Percentiles rank a stretch among this genome's conserved stretches.
These are phyloP conservation scores for Tolypocladium tundrense DNA, from an alignment of 2,329 filamentous ascomycete genomes.

Conservation along the genomic window DNA sequence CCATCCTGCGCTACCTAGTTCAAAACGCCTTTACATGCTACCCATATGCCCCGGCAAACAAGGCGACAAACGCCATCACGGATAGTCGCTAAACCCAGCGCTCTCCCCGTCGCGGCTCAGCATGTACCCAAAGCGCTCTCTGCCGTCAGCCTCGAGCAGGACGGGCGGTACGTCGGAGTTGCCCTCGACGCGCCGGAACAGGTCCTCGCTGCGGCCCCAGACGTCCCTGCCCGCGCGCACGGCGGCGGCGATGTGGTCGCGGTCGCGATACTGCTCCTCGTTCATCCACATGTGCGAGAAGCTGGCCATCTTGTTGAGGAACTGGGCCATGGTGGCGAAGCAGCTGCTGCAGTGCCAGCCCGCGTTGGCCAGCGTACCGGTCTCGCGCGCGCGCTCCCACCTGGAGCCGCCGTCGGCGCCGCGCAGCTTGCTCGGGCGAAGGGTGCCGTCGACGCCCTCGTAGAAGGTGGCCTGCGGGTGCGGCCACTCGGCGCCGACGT, in stretches of 20 bases:
- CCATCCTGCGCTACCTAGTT: background rate
- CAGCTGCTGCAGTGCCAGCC: slow-evolving; percentile 55
- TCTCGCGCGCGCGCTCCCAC: slow-evolving; percentile 28
- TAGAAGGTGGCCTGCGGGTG: slow-evolving; percentile 53
- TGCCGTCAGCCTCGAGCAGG: slow-evolving; percentile 22
- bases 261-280: slow-evolving; percentile 34
- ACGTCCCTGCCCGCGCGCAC: slow-evolving; percentile 45
- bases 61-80: slow-evolving; percentile 4
- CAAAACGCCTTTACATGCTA: background rate
- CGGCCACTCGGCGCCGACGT: slow-evolving; percentile 32
- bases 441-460: slow-evolving; percentile 25
- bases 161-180: slow-evolving; percentile 44
- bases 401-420: slow-evolving; percentile 31
- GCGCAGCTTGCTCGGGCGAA: slow-evolving; percentile 44
- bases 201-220: slow-evolving; percentile 38
- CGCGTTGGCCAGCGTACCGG: slow-evolving; percentile 35
- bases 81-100: slow-evolving; percentile 39
- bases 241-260: slow-evolving; percentile 35
- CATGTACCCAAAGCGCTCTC: slow-evolving; percentile 33
- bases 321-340: slow-evolving; percentile 44
- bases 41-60: background rate
- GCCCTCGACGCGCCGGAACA: slow-evolving; percentile 35
- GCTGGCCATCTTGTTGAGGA: slow-evolving; percentile 44
- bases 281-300: slow-evolving; percentile 48
- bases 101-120: slow-evolving; percentile 32